Evolutionary conservation across 164 flowering plant genomes (phyloP), one percentile per base, ranked within the genome.

Genomic region (Macadamia integrifolia): DNA sequence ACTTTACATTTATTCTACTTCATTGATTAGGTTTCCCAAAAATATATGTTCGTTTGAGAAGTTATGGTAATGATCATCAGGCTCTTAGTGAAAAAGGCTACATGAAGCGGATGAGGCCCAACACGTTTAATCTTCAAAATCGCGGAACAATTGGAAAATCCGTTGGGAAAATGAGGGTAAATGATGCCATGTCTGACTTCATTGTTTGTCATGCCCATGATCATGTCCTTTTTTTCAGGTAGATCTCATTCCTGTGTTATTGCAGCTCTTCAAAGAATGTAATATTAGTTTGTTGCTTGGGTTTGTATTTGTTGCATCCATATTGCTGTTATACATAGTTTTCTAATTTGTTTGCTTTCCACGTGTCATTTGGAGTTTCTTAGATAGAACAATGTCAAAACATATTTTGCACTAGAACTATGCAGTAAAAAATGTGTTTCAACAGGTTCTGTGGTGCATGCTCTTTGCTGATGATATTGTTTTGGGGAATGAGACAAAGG

Each of bases 121-220:
- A 81, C 76, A 91, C 94, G 46, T 89, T 95, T 66, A 88, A 77
- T 79, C 91, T 90, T 69, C 99, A 95, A 77, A 59, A 80, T 64
- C 98, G 98, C 75, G 99, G 96, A 49, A 92, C 98, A 42, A 88
- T 95, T 78, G 98, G 98, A 28, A 92, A 91, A 81, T 95, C 99
- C 67, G 96, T 95, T 77, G 99, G 99, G 40, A 95, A 89, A 76
- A 72, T 95, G 81, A 87, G 98, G 74, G 89, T 86, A 30, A 86
- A 89, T 81, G 99, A 92, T 77, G 74, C 88, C 59, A 88, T 95
- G 97, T 86, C 97, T 71, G 99, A 95, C 72, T 92, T 92, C 75
- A 76, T 90, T 72, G 97, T 91, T 53, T 91, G 98, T 67, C 94
- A 71, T 68, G 82, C 96, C 56, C 98, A 95, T 73, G 99, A 95